These are phyloP conservation scores for Ehretia macrophylla DNA, from an alignment of 257 asterid genomes.

Conservation along the genomic window DNA sequence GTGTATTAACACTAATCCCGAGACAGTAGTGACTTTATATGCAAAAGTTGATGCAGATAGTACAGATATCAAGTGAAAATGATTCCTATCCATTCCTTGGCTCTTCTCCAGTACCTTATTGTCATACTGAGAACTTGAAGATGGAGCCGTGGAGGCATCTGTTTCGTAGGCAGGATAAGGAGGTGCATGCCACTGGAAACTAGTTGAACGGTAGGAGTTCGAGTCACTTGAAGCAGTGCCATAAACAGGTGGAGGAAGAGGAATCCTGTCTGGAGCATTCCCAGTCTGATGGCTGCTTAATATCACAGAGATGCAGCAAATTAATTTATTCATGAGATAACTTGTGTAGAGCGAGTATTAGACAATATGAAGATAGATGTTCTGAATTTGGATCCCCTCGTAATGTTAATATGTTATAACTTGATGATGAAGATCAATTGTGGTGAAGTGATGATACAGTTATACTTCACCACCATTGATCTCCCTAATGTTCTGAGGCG, in stretches of 20 bases:
- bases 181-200: slow-evolving; percentile 45
- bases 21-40: neutral
- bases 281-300: slow-evolving; percentile 53
- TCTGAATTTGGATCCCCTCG: no score
- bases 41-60: neutral
- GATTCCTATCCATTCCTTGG: no score
- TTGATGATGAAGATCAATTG: no score
- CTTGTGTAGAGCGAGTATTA: neutral
- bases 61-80: neutral
- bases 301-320: slow-evolving; percentile 12
- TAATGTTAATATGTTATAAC: no score
- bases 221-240: slow-evolving; percentile 53
- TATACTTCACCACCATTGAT: no score
- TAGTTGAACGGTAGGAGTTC: slow-evolving; percentile 37
- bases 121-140: slow-evolving; percentile 34
- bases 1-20: neutral
- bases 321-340: neutral
- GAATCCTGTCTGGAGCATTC: slow-evolving; percentile 47
- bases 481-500: no score
- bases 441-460: no score
- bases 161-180: slow-evolving; percentile 24
- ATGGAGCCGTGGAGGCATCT: slow-evolving; percentile 17
- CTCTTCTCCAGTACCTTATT: slow-evolving; percentile 31
- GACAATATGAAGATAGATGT: neutral
- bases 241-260: slow-evolving; percentile 79